Percentiles rank a stretch among this genome's conserved stretches.
phyloP scores from a whole-genome alignment of 257 asterid species.

The Capsicum chinense region DNA sequence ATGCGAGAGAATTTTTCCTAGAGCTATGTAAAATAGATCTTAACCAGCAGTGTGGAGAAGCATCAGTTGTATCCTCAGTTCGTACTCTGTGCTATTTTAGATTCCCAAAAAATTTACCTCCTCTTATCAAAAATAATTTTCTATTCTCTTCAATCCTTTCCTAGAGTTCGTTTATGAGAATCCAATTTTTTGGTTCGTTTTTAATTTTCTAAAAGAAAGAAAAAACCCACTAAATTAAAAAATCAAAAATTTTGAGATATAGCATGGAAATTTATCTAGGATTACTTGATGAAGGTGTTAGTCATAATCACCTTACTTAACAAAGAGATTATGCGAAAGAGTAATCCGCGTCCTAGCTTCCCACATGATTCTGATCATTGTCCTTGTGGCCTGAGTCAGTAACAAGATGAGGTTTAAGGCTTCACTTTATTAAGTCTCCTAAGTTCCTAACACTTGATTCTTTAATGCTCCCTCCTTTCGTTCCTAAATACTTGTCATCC shows the following conservation, averaged over 20 bases:
- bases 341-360: neutral
- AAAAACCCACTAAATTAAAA: neutral
- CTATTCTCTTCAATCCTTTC: no score
- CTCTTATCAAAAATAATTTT: no score
- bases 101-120: no score
- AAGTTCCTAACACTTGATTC: conserved; percentile 9
- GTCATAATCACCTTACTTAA: neutral
- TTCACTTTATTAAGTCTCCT: conserved; percentile 12
- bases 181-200: neutral
- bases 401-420: neutral
- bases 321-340: no score
- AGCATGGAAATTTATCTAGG: conserved; percentile 6
- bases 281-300: conserved; percentile 11
- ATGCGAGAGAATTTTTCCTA: no score
- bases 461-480: neutral
- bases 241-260: neutral
- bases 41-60: no score
- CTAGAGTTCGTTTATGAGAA: neutral
- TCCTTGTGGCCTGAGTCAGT: neutral
- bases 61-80: no score
- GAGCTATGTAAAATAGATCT: no score
- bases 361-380: neutral
- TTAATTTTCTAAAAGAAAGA: neutral
- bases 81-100: no score
- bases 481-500: no score